Evolutionary conservation across 805 yeast genomes (phyloP), one percentile per base, ranked within the genome.

Genomic region (Ogataea wickerhamii): DNA sequence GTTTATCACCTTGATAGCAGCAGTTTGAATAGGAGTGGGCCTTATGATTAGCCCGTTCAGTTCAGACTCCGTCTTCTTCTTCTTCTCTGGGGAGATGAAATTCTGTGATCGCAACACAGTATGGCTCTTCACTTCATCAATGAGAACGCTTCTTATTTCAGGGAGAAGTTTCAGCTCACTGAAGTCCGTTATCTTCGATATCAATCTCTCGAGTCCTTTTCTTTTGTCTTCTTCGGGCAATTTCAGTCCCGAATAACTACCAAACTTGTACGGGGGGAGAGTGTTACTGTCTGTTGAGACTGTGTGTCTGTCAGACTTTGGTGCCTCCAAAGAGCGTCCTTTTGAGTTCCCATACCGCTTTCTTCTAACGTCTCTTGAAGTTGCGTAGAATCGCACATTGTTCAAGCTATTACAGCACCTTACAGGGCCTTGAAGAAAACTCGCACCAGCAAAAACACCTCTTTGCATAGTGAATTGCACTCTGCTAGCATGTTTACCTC

Each of bases 1-100:
- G 43, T 68, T 70, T 36, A 78, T 72, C 20, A 78, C 70, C 48
- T 76, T 71, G 28, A 86, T 74, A 4, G 93, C 82, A 5, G 89
- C 82, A 4, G 76, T 70, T 62, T 91, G 98, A 29, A 91, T 84
- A 2, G 93, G 87, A 0, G 96, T 78, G 8, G 98, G 81, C 38
- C 68, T 63, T 18, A 76, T 58, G 2, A 65, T 55, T 16, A 64
- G 40, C 10, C 68, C 68, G 40, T 62, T 55, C 18, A 64, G 34
- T 43, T 64, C 67, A 8, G 39, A 39, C 25, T 60, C 62, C 0
- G 62, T 53, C 38, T 62, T 62, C 12, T 46, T 38, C 40, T 62
- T 62, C 32, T 56, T 59, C 1, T 41, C 40, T 3, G 55, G 41
- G 22, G 50, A 43, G 10, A 62, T 41, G 38, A 44, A 52, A 41